phyloP scores from a whole-genome alignment of 139 green algal species.

The Eudorina sp. region DNA sequence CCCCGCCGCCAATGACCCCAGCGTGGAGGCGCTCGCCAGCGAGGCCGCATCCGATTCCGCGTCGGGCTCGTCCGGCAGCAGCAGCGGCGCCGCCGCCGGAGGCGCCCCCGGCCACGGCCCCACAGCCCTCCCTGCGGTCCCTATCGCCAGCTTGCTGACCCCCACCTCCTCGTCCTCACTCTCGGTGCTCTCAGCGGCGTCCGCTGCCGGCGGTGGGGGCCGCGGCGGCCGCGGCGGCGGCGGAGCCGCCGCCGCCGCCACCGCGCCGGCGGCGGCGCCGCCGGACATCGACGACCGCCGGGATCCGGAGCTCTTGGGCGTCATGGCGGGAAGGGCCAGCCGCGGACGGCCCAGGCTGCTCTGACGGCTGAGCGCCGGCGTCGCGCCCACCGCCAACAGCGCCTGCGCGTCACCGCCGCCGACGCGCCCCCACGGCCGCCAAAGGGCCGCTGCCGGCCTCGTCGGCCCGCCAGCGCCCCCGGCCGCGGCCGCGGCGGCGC shows the following conservation, averaged over 20 bases:
- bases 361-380: background rate
- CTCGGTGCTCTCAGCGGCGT: conserved; percentile 31
- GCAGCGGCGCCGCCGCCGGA: background rate
- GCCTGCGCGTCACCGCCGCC: no score
- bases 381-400: background rate
- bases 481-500: background rate
- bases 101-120: background rate
- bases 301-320: background rate
- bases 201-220: background rate
- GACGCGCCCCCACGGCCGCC: background rate
- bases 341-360: conserved; percentile 13
- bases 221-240: background rate
- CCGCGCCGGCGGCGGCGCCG: background rate
- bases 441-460: background rate
- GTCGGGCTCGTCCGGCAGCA: conserved; percentile 41
- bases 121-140: background rate
- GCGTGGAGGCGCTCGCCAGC: conserved; percentile 1
- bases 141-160: background rate
- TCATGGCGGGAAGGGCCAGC: background rate
- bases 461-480: background rate
- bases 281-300: background rate
- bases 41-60: conserved; percentile 33
- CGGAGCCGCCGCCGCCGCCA: background rate
- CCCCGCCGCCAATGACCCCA: background rate
- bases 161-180: conserved; percentile 48